Evolutionary conservation across 164 flowering plant species (phyloP).

Genomic region (Umbilicus rupestris): DNA sequence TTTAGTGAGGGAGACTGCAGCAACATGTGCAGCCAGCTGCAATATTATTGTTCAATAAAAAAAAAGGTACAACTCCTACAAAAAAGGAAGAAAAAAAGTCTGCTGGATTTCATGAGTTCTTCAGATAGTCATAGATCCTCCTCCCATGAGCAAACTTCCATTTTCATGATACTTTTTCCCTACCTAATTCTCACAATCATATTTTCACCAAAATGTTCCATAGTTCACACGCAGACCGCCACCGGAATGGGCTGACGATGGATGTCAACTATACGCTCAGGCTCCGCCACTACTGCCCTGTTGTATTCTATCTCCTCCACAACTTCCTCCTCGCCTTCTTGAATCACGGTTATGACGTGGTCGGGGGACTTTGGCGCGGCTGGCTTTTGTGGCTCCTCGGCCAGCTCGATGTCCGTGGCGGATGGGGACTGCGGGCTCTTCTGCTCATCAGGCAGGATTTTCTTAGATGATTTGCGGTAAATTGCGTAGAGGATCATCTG

Average conservation of each 20-base stretch:
- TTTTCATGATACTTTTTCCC: neutral
- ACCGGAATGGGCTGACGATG: neutral
- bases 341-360: neutral
- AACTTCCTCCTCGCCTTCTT: neutral
- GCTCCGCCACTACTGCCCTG: neutral
- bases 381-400: neutral
- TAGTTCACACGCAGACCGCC: neutral
- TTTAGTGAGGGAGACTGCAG: too few relatives aligned
- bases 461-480: constrained; percentile 25
- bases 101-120: neutral
- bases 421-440: constrained; percentile 16
- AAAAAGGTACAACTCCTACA: neutral
- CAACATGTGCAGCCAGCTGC: neutral
- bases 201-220: neutral
- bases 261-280: neutral
- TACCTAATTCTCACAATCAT: neutral
- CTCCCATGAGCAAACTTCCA: neutral
- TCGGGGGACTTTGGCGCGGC: neutral
- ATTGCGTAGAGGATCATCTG: constrained; percentile 54
- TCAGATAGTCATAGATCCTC: neutral
- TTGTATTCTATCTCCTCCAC: constrained; percentile 1
- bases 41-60: neutral
- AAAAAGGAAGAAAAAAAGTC: neutral
- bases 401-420: neutral
- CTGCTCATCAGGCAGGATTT: constrained; percentile 17